Evolutionary conservation across 176 grass and related monocot genomes (phyloP).

Genomic region (Poa annua): DNA sequence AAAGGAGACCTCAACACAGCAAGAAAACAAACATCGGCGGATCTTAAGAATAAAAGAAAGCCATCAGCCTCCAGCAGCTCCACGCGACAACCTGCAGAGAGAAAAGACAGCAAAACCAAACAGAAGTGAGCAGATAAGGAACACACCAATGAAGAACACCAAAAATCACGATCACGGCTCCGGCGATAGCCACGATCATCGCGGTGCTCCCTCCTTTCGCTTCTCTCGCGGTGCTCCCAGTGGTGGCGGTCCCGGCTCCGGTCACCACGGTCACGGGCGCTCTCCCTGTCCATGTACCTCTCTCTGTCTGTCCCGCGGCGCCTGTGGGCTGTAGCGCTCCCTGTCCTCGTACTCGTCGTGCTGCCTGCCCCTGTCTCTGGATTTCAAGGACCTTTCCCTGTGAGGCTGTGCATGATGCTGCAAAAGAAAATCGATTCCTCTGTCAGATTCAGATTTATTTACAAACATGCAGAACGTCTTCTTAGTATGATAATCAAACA

Average conservation of each 20-base stretch:
- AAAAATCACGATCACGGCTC: slow-evolving; percentile 35
- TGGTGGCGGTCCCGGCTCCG: slow-evolving; percentile 60
- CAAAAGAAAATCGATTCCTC: background rate
- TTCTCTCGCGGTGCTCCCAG: slow-evolving; percentile 72
- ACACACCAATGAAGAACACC: too few species aligned
- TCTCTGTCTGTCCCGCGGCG: slow-evolving; percentile 48
- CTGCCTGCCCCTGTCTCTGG: slow-evolving; percentile 65
- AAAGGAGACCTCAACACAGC: too few species aligned
- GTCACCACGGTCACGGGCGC: slow-evolving; percentile 44
- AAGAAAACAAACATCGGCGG: too few species aligned
- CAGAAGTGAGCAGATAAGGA: too few species aligned
- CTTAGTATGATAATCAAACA: background rate
- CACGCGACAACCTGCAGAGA: too few species aligned
- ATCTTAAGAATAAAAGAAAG: too few species aligned
- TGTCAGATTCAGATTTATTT: background rate
- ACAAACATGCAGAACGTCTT: background rate
- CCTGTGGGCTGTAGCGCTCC: slow-evolving; percentile 43
- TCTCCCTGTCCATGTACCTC: slow-evolving; percentile 48
- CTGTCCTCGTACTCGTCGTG: slow-evolving; percentile 43
- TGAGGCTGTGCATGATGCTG: slow-evolving; percentile 48
- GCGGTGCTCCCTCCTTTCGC: slow-evolving; percentile 68
- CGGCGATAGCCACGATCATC: slow-evolving; percentile 63
- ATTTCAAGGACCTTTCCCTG: slow-evolving; percentile 67
- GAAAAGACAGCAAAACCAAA: too few species aligned
- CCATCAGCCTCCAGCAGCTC: too few species aligned